A percentile compares a stretch with the other conserved stretches of the same genome.
These are phyloP conservation scores for Penicillium sp. DNA, from an alignment of 2,329 filamentous ascomycete genomes.

Conservation along the genomic window DNA sequence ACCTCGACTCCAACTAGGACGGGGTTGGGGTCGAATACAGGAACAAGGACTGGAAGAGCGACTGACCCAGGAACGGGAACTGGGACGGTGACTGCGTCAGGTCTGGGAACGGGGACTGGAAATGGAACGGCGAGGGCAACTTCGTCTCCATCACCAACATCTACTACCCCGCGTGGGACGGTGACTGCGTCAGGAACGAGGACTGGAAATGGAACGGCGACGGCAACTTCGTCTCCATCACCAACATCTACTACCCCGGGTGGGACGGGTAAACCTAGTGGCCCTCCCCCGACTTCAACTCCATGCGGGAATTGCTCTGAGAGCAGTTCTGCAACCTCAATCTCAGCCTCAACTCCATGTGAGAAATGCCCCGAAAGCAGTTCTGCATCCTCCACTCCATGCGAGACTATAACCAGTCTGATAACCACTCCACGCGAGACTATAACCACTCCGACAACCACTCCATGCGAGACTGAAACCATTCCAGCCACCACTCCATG, in stretches of 20 bases:
- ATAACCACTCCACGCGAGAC: slow-evolving; percentile 9
- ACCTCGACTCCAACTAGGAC: background rate
- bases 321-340: background rate
- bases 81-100: too few relatives aligned
- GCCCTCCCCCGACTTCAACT: slow-evolving; percentile 3
- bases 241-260: slow-evolving; percentile 4
- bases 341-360: slow-evolving; percentile 5
- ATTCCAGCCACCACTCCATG: slow-evolving; percentile 6
- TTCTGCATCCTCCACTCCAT: slow-evolving; percentile 4
- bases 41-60: too few relatives aligned
- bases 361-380: slow-evolving; percentile 1
- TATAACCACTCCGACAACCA: background rate
- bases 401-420: slow-evolving; percentile 5
- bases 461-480: slow-evolving; percentile 13
- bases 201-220: background rate
- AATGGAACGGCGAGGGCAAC: slow-evolving; percentile 2
- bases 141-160: background rate
- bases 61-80: too few relatives aligned
- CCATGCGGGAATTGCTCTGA: slow-evolving; percentile 2
- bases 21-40: too few relatives aligned
- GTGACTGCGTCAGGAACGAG: too few relatives aligned
- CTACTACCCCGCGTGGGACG: slow-evolving; percentile 7
- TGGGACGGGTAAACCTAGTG: slow-evolving; percentile 1
- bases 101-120: too few relatives aligned
- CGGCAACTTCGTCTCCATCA: slow-evolving; percentile 1